Base-by-base conservation (phyloP, 2,329 filamentous ascomycete species). In the Trichoderma simmonsii region DNA sequence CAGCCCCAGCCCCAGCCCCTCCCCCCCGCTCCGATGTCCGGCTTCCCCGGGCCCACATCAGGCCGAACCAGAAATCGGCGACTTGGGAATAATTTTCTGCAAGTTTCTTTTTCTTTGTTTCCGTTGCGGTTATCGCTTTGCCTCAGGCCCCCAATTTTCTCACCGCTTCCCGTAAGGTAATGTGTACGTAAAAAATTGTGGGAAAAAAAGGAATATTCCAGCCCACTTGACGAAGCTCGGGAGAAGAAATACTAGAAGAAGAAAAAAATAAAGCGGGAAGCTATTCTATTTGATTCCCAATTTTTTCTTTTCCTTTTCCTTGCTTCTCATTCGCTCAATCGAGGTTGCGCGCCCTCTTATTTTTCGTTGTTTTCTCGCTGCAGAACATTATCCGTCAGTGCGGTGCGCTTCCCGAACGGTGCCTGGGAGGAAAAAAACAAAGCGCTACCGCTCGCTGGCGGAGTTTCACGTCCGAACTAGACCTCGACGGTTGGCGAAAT, bases 21-120 rank as follows among this genome's bases (percentile, higher is more conserved):
- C 36, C 15, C 39, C 65, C 66, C 66, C 66, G 66, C 66, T 69
- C 66, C 66, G 66, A 69, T 69, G 57, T 61, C 66, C 66, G 66
- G 66, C 66, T 56, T 63, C 34, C 32, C 66, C 66, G 56, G 56
- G 14, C 36, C 32, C 56, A 54, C 57, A 39, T 39, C 48, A 39
- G 26, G 28, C 66, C 56, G 66, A 69, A 6, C 48, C 21, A 24
- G 15, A 24, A 62, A 32, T 69, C 66, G 66, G 66, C 57, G 34
- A 26, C 66, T 51, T 36, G 48, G n/a, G 24, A 14, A 34, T 39
- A 11, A 36, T 51, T 57, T n/a, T 66, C 6, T 9, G 12, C 36
- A 18, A 18, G 7, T 34, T 34, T n/a, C 14, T 62, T 43, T 18
- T 28, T 43, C 11, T 28, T 39, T 62, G 15, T 43, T 43, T 43